A percentile compares a stretch with the other conserved stretches of the same genome.
phyloP scores from a whole-genome alignment of 1,139 yeast species.

The Spencermartinsiella ligniputridi region DNA sequence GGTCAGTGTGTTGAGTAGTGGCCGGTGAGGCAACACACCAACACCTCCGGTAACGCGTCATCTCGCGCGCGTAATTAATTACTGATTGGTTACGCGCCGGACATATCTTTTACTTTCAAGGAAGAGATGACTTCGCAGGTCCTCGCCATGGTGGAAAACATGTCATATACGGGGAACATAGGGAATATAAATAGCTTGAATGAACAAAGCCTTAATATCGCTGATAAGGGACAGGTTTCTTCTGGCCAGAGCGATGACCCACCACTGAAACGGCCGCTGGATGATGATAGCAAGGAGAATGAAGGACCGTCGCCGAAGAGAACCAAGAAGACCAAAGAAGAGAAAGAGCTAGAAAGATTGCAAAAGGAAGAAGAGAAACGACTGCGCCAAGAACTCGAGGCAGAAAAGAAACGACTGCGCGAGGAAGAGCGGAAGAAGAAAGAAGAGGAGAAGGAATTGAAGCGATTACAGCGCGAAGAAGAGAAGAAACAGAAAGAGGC shows the following conservation, averaged over 20 bases:
- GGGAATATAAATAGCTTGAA: neutral
- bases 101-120: neutral
- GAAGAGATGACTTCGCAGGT: neutral
- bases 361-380: constrained; percentile 17
- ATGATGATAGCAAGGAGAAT: constrained; percentile 3
- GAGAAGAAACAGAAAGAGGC: constrained; percentile 9
- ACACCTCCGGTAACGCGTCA: no score
- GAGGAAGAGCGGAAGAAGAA: constrained; percentile 31
- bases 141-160: neutral
- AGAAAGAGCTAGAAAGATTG: constrained; percentile 4
- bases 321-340: neutral
- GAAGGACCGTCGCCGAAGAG: constrained; percentile 3
- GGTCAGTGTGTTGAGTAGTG: no score
- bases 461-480: constrained; percentile 13
- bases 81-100: neutral
- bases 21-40: no score
- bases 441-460: constrained; percentile 15
- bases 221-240: neutral
- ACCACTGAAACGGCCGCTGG: neutral
- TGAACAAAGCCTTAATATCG: neutral
- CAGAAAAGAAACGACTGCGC: constrained; percentile 33
- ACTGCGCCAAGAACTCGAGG: constrained; percentile 27
- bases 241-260: neutral
- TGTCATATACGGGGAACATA: neutral
- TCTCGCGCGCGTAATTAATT: no score